Evolutionary conservation across 2,329 filamentous ascomycete species (phyloP), one percentile per base, ranked within the genome.

Genomic region (Fusarium lyarnte): DNA sequence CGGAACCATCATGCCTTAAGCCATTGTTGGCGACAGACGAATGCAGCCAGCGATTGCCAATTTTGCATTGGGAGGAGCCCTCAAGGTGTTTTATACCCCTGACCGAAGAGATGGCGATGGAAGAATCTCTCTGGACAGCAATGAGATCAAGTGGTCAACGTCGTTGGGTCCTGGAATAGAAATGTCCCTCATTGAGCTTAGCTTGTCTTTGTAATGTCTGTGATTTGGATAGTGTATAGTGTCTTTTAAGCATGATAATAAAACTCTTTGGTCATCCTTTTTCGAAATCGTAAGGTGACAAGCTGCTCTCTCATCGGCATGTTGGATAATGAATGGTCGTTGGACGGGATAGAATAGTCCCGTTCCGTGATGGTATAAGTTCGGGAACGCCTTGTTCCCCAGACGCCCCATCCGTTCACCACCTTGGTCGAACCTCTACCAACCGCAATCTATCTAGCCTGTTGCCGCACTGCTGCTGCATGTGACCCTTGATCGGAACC

Each of bases 171-270:
- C 51, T 52, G 55, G 57, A 63, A 54, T 57, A 49, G 41, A 59
- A 43, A 69, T 33, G 54, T 58, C 69, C 52, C 38, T 61, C 47
- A 69, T 69, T 36, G 59, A 71, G 57, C 35, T 69, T 63, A 55
- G 58, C 73, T 58, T 74, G 74, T 73, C 65, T 70, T 64, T 68
- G 72, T 76, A 76, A 75, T 76, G 70, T 69, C 53, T 76, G 66
- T 73, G 61, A 75, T 75, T 62, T 66, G 65, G 61, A 65, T 76
- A 76, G 58, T 74, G 67, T 75, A 60, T 73, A 75, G 70, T 73
- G 61, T 74, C 51, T 57, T 45, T 66, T 68, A 49, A 71, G 62
- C 52, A 31, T 58, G 39, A 49, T 52, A 57, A 70, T 74, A 64
- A 52, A 49, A 43, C 43, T 29, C 35, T 38, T 59, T 25, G 38